Base-by-base conservation (phyloP, 768 basidiomycete genomes). In the Termitomyces sp. region DNA sequence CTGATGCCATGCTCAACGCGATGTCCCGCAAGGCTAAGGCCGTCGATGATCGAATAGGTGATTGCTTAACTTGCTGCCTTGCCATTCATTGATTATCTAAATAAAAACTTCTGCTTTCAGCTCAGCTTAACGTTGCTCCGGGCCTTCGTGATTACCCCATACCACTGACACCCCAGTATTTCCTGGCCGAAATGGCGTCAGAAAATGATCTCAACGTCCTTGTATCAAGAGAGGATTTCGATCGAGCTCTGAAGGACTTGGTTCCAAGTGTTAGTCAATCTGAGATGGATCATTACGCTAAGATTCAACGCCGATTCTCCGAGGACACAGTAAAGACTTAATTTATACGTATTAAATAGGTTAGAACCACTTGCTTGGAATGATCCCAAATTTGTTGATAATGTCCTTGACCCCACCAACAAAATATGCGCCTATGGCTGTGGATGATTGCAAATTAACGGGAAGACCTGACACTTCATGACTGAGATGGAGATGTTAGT, bases 1-100 rank as follows among this genome's bases (percentile, higher is more conserved):
- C 93, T 5, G 96, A 99, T 70, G 95, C 97, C 1, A 84, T 99
- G 80, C 77, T 99, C 54, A 90, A 90, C 67, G 93, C 97, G 10
- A 96, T 99, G 86, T 85, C 92, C 21, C 75, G 90, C 37, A 93
- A 88, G 60, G 95, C 97, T 0, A 79, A 82, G 57, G 80, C 79
- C 48, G 73, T 98, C 14, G 96, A 98, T 57, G 66, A 64, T 7
- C 85, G 81, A 62, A 87, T 98, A 46, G 82, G 88, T 87, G 62
- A 47, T 78, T 56, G 12, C 42, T 53, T 15, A 48, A 57, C 2
- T 54, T 40, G 24, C 11, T 11, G 9, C 9, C 55, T 17, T 9
- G 26, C 35, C 43, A 12, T 42, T 41, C 41, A 12, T 42, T 12
- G n/a, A n/a, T n/a, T n/a, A n/a, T n/a, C n/a, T n/a, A 1, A 54